Base-by-base conservation (phyloP, 2,329 filamentous ascomycete genomes). In the Thelonectria olida region DNA sequence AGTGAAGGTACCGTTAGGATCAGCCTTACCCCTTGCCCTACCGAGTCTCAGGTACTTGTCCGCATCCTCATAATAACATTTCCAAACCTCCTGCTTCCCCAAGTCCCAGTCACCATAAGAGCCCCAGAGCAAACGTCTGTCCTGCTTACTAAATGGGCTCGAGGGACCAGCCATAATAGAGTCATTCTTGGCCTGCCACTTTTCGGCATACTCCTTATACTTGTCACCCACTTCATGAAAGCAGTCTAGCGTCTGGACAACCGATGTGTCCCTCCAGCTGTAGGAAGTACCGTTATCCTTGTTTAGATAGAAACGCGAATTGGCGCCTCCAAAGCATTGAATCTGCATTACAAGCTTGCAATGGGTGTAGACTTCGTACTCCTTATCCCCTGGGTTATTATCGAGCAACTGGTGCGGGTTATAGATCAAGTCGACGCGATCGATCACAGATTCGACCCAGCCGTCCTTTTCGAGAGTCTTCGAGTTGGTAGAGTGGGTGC, bases 131-230 rank as follows among this genome's bases (percentile, higher is more conserved):
- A 80, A 60, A 9, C 78, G 74, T 5, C 74, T 69, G 44, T 80
- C 78, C 36, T 75, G 60, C 60, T 76, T 75, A 55, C 76, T 76
- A 41, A 78, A 80, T 0, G 64, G 62, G 9, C 74, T 74, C 13
- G 74, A 77, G 0, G 63, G 58, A 5, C 75, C 75, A 25, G 72
- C 57, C 15, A 73, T 71, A 1, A 68, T 62, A 25, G 53, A 17
- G 52, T 82, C 80, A 41, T 83, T 83, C 23, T 72, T 72, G 3
- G 67, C 70, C 65, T 82, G 79, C 80, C 79, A 84, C n/a, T 76
- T 72, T 23, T 75, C 64, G 4, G 81, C 81, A 2, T 67, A 73
- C 4, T 66, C 54, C 54, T 75, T 77, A 6, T 69, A 69, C n/a
- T 66, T 17, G 2, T 22, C 54, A 9, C 64, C 67, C 1, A 67